Conservation (phyloP, 495 filamentous ascomycete genomes). For the Aspergillus leporis region DNA sequence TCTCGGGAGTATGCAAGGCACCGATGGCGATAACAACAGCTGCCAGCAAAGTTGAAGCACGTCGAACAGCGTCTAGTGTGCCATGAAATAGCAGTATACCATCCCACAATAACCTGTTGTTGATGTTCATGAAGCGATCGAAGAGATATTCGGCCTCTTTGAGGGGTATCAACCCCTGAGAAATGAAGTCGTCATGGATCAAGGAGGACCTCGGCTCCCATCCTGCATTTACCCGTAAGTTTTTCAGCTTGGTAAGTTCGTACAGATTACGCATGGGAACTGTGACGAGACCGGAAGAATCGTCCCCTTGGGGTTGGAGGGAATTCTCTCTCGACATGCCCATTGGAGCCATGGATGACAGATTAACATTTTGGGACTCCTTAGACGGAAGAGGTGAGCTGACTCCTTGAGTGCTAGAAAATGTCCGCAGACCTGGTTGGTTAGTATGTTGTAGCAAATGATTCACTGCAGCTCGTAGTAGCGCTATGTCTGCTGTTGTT, state of each 20-base stretch:
- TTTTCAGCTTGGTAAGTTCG: slow-evolving; percentile 41
- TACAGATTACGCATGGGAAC: slow-evolving; percentile 44
- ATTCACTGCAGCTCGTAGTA: slow-evolving; percentile 7
- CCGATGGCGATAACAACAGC: slow-evolving; percentile 37
- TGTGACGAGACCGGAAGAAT: slow-evolving; percentile 27
- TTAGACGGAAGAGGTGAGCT: neutral
- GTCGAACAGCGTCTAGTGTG: slow-evolving; percentile 24
- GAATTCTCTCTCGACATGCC: slow-evolving; percentile 8
- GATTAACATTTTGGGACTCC: neutral
- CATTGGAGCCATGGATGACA: neutral
- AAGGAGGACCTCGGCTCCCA: slow-evolving; percentile 22
- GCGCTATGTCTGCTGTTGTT: slow-evolving; percentile 7
- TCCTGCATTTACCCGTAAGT: slow-evolving; percentile 24
- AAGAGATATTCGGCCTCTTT: slow-evolving; percentile 34
- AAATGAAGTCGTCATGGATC: slow-evolving; percentile 36
- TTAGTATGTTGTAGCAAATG: slow-evolving; percentile 9
- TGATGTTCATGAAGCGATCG: slow-evolving; percentile 28
- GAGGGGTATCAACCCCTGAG: slow-evolving; percentile 28
- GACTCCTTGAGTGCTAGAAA: neutral
- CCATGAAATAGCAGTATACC: slow-evolving; percentile 30
- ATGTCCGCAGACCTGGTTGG: neutral
- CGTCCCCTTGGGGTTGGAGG: slow-evolving; percentile 1
- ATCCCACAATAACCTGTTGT: slow-evolving; percentile 40
- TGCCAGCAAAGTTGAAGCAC: slow-evolving; percentile 32
- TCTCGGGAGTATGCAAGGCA: slow-evolving; percentile 33